phyloP scores from a whole-genome alignment of 345 rosid genomes.

The Aquilaria yunnanensis region DNA sequence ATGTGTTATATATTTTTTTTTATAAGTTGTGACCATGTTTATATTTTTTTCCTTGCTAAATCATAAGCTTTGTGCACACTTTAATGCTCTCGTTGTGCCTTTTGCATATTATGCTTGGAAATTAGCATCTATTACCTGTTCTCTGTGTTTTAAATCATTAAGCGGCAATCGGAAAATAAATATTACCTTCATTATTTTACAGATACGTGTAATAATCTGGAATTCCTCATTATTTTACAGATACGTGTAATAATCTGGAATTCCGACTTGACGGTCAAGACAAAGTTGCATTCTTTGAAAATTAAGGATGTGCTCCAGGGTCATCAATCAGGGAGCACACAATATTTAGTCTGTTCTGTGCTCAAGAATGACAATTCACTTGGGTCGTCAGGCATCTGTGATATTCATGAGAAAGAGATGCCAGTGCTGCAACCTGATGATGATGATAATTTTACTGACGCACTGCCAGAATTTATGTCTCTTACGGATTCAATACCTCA shows the following conservation, averaged over 20 bases:
- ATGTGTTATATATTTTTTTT: too few species aligned
- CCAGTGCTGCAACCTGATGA: constrained; percentile 50
- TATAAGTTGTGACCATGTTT: too few species aligned
- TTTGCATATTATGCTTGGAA: not conserved
- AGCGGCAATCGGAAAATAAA: not conserved
- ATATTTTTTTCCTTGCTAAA: too few species aligned
- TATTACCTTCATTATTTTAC: constrained; percentile 11
- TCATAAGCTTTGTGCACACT: not conserved
- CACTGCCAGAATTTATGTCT: constrained; percentile 79
- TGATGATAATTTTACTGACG: constrained; percentile 82
- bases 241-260: constrained; percentile 66
- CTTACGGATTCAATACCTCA: constrained; percentile 46
- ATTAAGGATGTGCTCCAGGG: constrained; percentile 93
- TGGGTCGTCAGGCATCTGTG: constrained; percentile 26
- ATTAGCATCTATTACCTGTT: not conserved
- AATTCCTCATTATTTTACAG: constrained; percentile 44
- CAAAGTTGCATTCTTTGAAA: constrained; percentile 86
- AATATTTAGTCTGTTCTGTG: constrained; percentile 77
- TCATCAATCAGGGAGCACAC: constrained; percentile 40
- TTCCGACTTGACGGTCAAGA: constrained; percentile 61
- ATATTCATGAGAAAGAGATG: constrained; percentile 32
- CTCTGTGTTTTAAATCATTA: constrained; percentile 9
- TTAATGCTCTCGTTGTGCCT: not conserved
- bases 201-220: constrained; percentile 72
- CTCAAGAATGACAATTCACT: constrained; percentile 48